Conservation (phyloP, 2,329 filamentous ascomycete species). For the Didymella pinodella region DNA sequence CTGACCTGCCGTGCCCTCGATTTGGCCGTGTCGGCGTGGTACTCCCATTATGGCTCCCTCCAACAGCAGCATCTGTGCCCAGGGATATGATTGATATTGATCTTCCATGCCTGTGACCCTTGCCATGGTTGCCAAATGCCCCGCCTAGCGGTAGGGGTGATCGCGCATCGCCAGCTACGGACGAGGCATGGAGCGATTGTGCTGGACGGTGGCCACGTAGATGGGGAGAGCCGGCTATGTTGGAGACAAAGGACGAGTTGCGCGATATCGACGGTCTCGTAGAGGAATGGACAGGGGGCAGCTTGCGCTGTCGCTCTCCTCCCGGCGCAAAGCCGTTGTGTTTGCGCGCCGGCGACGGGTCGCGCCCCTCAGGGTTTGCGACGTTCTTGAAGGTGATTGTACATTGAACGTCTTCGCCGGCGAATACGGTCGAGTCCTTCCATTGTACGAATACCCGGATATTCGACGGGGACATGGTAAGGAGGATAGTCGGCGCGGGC, state of each 20-base stretch:
- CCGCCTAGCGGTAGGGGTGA: conserved; percentile 35
- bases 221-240: conserved; percentile 39
- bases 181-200: conserved; percentile 65
- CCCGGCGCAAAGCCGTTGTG: conserved; percentile 49
- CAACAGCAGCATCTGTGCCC: conserved; percentile 53
- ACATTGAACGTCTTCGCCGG: conserved; percentile 94
- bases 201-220: conserved; percentile 71
- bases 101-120: conserved; percentile 52
- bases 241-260: conserved; percentile 48
- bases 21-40: conserved; percentile 55
- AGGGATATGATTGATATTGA: conserved; percentile 61
- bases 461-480: conserved; percentile 61
- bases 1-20: conserved; percentile 76
- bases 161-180: conserved; percentile 36
- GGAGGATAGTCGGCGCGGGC: conserved; percentile 37
- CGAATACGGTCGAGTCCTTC: conserved; percentile 93
- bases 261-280: conserved; percentile 46
- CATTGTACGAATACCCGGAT: conserved; percentile 96
- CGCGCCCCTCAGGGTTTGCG: conserved; percentile 56
- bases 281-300: conserved; percentile 49
- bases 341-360: conserved; percentile 41
- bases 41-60: conserved; percentile 39
- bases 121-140: conserved; percentile 36
- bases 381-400: conserved; percentile 96
- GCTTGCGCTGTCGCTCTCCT: conserved; percentile 51